Percentiles rank a stretch among this genome's conserved stretches.
Conservation (phyloP, 805 yeast species). For the Suhomyces emberorum region DNA sequence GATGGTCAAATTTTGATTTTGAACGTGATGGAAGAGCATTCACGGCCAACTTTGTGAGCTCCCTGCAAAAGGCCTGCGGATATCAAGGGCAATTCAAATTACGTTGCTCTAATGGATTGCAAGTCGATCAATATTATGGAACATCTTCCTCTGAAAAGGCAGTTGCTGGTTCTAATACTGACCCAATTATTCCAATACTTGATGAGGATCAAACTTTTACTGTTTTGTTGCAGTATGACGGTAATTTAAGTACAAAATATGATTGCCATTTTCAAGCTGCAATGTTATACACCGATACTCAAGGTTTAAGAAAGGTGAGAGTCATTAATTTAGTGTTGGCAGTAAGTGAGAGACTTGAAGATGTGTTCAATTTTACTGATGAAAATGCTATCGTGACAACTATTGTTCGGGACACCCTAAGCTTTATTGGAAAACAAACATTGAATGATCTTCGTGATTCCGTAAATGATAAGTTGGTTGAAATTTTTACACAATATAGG, state of each 20-base stretch:
- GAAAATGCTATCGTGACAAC: slow-evolving; percentile 47
- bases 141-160: slow-evolving; percentile 29
- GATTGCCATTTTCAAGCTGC: slow-evolving; percentile 94
- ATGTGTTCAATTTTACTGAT: slow-evolving; percentile 76
- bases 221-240: slow-evolving; percentile 74
- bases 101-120: slow-evolving; percentile 85
- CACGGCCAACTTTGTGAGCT: slow-evolving; percentile 54
- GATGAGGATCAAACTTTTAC: slow-evolving; percentile 63
- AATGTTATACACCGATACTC: slow-evolving; percentile 70
- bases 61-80: slow-evolving; percentile 54
- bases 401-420: slow-evolving; percentile 37
- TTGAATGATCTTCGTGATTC: slow-evolving; percentile 38
- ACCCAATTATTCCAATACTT: slow-evolving; percentile 69
- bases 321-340: slow-evolving; percentile 83
- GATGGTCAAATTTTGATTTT: slow-evolving; percentile 64
- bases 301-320: slow-evolving; percentile 79
- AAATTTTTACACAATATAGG: slow-evolving; percentile 47
- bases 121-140: slow-evolving; percentile 73
- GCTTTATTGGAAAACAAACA: slow-evolving; percentile 40
- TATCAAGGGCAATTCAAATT: slow-evolving; percentile 80
- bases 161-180: slow-evolving; percentile 33
- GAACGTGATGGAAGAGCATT: slow-evolving; percentile 69
- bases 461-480: slow-evolving; percentile 37
- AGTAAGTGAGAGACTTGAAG: slow-evolving; percentile 68
- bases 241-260: slow-evolving; percentile 59